Evolutionary conservation across 1,284 basidiomycete species (phyloP), one percentile per base, ranked within the genome.

Genomic region (Trametes versicolor): DNA sequence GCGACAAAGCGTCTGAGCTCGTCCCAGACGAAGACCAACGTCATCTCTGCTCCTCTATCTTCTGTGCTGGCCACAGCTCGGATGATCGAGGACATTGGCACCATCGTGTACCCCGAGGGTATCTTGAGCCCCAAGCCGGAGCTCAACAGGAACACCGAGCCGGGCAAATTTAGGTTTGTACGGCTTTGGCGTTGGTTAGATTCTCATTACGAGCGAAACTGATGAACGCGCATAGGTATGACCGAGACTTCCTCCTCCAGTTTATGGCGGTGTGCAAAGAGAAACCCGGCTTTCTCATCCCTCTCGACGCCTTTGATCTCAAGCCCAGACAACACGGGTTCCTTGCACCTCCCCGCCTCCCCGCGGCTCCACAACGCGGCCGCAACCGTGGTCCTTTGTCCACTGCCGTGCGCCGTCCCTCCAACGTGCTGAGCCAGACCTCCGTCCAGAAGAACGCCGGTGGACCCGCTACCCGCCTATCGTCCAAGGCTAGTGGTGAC

Each of bases 251-350:
- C 88, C 85, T 99, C 36, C 81, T 99, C 69, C 98, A 99, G 77
- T 99, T 99, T 83, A 98, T 98, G 95, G 82, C 83, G 45, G 83
- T 98, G 62, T 99, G 96, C 85, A 94, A 91, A 78, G 97, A 98
- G 79, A 97, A 96, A 80, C 97, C 98, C 0, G 93, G 92, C 63
- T 87, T 88, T 62, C 88, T 99, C 29, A 96, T 96, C 41, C 88
- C 94, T 67, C 86, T 99, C 54, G 95, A 97, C 72, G 91, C 92
- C 34, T 93, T 99, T 73, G 97, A 97, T 60, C 88, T 98, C 49
- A 95, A 96, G 74, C 89, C 93, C 4, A 84, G 83, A 12, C 89
- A 90, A 62, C 87, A 87, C 70, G 70, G 78, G 2, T 81, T 83
- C 64, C 71, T 77, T 10, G 86, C 91, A 78, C 48, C 48, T 49